Conservation (phyloP, 2,329 filamentous ascomycete species). For the Trematosphaeria pertusa region DNA sequence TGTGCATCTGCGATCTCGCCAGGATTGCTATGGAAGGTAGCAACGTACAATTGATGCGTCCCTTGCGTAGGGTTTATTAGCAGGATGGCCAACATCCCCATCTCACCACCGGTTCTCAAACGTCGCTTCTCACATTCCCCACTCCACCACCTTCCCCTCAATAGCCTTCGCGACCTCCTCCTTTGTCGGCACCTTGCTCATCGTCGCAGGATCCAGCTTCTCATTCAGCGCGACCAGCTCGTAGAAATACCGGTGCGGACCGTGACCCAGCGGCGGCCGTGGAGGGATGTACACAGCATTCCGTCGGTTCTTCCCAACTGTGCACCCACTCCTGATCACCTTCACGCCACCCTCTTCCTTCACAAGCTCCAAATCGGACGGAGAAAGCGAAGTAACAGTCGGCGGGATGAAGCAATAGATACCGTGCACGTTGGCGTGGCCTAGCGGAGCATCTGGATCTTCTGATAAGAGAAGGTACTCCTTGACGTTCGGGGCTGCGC, state of each 20-base stretch:
- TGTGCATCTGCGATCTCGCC: no score
- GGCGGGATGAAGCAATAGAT: conserved; percentile 7
- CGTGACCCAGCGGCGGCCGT: conserved; percentile 58
- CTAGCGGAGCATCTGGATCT: conserved; percentile 11
- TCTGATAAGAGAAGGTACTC: conserved; percentile 10
- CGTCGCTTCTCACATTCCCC: conserved; percentile 58
- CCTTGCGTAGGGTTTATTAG: no score
- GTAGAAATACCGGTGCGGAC: conserved; percentile 61
- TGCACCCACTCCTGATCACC: conserved; percentile 54
- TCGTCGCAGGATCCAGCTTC: conserved; percentile 47
- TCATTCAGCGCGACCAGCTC: conserved; percentile 58
- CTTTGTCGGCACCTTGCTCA: conserved; percentile 50
- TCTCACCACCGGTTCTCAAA: conserved; percentile 53
- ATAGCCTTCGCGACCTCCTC: conserved; percentile 55
- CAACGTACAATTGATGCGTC: no score
- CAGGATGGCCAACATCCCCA: no score
- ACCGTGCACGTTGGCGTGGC: conserved; percentile 7
- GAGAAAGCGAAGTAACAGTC: not conserved
- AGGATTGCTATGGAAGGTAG: no score
- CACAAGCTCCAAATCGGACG: conserved; percentile 3
- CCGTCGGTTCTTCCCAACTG: conserved; percentile 53
- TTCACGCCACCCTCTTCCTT: conserved; percentile 5
- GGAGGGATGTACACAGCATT: conserved; percentile 56
- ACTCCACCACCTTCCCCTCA: conserved; percentile 57
- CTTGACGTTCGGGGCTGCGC: not conserved